phyloP scores from a whole-genome alignment of 768 basidiomycete species.

The Mycena olivaceomarginata region DNA sequence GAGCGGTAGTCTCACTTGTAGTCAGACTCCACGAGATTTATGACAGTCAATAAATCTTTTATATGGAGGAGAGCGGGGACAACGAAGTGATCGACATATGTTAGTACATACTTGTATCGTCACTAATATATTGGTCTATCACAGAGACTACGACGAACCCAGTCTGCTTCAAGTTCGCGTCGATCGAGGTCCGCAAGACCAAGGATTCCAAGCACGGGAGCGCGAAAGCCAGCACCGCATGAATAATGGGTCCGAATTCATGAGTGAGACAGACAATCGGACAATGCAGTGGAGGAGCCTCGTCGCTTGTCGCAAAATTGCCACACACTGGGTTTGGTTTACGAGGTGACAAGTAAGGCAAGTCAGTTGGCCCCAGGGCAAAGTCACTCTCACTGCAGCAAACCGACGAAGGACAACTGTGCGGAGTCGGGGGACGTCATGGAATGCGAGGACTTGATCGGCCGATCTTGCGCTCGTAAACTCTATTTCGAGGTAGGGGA shows the following conservation, averaged over 20 bases:
- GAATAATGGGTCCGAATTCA: neutral
- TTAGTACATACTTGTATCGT: no score
- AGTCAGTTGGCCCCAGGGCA: conserved; percentile 1
- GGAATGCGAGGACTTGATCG: neutral
- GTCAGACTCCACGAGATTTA: no score
- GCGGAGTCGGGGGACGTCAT: neutral
- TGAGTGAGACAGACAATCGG: neutral
- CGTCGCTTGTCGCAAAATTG: neutral
- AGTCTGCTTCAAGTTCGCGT: neutral
- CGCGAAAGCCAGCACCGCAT: no score
- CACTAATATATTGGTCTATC: no score
- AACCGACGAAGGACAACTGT: neutral
- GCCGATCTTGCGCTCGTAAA: no score
- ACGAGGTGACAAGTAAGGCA: neutral
- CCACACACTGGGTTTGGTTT: neutral
- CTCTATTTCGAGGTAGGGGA: neutral
- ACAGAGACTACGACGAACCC: no score
- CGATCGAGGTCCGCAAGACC: neutral
- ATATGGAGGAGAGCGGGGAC: conserved; percentile 5
- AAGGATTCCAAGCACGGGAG: neutral
- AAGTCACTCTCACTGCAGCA: neutral
- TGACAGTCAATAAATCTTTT: no score
- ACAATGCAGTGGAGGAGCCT: neutral
- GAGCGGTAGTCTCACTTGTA: no score
- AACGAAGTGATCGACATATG: neutral